These are phyloP conservation scores for Vigna nakashimae DNA, from an alignment of 306 rosid genomes.

Conservation along the genomic window DNA sequence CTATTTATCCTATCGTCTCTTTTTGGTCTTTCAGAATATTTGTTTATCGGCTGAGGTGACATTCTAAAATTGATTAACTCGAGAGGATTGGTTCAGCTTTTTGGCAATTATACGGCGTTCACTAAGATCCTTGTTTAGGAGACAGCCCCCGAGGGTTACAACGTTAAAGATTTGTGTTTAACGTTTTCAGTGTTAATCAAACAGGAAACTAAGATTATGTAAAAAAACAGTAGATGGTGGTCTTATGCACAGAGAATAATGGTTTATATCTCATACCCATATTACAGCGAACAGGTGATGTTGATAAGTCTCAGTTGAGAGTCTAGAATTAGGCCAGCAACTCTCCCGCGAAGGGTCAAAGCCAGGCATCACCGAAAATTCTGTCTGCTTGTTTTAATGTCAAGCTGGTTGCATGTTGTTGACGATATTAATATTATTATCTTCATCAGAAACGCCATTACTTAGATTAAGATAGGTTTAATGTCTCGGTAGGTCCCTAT, in stretches of 20 bases:
- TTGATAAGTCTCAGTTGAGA: constrained; percentile 8
- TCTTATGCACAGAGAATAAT: constrained; percentile 25
- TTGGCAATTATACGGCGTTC: constrained; percentile 1
- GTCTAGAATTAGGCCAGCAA: constrained; percentile 41
- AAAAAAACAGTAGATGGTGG: constrained; percentile 21
- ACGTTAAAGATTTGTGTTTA: constrained; percentile 14
- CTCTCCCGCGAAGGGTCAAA: constrained; percentile 44
- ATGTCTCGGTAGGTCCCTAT: too few relatives aligned
- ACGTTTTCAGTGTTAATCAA: constrained; percentile 15
- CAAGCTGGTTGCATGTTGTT: constrained; percentile 37
- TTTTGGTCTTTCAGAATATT: not conserved
- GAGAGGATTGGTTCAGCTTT: not conserved
- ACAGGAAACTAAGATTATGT: constrained; percentile 27
- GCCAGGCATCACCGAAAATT: constrained; percentile 35
- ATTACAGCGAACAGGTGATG: constrained; percentile 24
- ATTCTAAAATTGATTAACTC: not conserved
- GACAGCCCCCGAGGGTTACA: constrained; percentile 19
- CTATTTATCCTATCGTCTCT: not conserved
- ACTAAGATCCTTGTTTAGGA: constrained; percentile 6
- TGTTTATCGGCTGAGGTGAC: constrained; percentile 6
- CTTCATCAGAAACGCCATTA: constrained; percentile 40
- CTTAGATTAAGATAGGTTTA: constrained; percentile 38
- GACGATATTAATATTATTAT: constrained; percentile 17
- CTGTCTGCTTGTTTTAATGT: constrained; percentile 32
- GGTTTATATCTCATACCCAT: constrained; percentile 35